Base-by-base conservation (phyloP, 805 yeast species). In the Priceomyces medius region DNA sequence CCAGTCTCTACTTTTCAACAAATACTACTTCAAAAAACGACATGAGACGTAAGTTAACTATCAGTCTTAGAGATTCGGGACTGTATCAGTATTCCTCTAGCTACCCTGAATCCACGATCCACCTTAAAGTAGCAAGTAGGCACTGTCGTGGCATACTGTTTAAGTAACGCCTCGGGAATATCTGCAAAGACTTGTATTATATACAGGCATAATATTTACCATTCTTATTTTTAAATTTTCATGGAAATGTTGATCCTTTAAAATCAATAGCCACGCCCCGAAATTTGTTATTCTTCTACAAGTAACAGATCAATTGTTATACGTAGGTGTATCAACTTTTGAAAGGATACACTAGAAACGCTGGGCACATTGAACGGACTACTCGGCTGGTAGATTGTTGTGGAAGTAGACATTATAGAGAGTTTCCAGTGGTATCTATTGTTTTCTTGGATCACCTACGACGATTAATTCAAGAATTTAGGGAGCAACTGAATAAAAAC, bases 121-220 rank as follows among this genome's bases (percentile, higher is more conserved):
- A 5, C 12, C n/a, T 9, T 26, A 7, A 26, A n/a, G 29, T 10
- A 26, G n/a, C 14, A 5, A 26, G 29, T 26, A n/a, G 14, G 29
- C 29, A 9, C n/a, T 26, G 10, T 26, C 14, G 9, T 26, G 7
- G 7, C 9, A 26, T 12, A 26, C 29, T 26, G 7, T 20, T 14
- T n/a, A 13, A 34, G 37, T 20, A 34, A 16, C 37, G 24, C 12
- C 17, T 14, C 4, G 40, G 19, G 18, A 13, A 26, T 13, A 4
- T 19, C 12, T 19, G 31, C 35, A 32, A 32, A 18, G 23, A 7
- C 8, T 13, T n/a, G 17, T 2, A 17, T 28, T 13, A 23, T 35
- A 16, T 43, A 16, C 37, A 35, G 43, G 37, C 12, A 29, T 40
- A 24, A 26, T 43, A 29, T 40, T 37, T 42, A 40, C 39, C 8